These are phyloP conservation scores for Pseudocohnilembus persalinus DNA, from an alignment of 169 alveolate species.

Conservation along the genomic window DNA sequence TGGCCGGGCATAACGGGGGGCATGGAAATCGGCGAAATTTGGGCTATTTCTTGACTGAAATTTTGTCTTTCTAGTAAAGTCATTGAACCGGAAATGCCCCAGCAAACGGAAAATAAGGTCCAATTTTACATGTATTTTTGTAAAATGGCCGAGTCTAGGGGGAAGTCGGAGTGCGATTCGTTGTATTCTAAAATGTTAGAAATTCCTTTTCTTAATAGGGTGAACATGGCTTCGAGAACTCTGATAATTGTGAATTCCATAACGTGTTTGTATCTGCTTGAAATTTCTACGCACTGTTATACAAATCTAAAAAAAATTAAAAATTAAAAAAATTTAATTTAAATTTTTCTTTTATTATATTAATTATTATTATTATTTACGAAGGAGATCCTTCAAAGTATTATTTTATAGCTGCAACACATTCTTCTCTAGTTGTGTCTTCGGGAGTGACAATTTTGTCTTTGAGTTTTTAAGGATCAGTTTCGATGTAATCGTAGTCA, in stretches of 20 bases:
- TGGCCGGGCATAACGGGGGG: constrained; percentile 48
- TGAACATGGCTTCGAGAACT: constrained; percentile 88
- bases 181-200: constrained; percentile 78
- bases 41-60: constrained; percentile 79
- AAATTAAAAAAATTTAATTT: too few species aligned
- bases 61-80: constrained; percentile 85
- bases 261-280: constrained; percentile 84
- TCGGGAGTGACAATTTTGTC: constrained; percentile 50
- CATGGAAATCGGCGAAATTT: constrained; percentile 75
- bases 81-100: constrained; percentile 96
- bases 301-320: constrained; percentile 46
- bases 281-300: constrained; percentile 76
- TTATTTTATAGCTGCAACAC: constrained; percentile 79
- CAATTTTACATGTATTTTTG: constrained; percentile 83
- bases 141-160: constrained; percentile 56
- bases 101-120: constrained; percentile 82
- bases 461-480: constrained; percentile 33
- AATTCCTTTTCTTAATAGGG: constrained; percentile 86
- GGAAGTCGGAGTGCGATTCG: constrained; percentile 81
- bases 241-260: constrained; percentile 94
- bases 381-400: constrained; percentile 66
- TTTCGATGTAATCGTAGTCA: constrained; percentile 73
- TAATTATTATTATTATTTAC: too few species aligned
- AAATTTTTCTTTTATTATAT: too few species aligned
- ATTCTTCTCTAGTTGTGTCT: constrained; percentile 58